Percentiles rank a stretch among this genome's conserved stretches.
Evolutionary conservation across 2,329 filamentous ascomycete species (phyloP).

Genomic region (Eutypa lata): DNA sequence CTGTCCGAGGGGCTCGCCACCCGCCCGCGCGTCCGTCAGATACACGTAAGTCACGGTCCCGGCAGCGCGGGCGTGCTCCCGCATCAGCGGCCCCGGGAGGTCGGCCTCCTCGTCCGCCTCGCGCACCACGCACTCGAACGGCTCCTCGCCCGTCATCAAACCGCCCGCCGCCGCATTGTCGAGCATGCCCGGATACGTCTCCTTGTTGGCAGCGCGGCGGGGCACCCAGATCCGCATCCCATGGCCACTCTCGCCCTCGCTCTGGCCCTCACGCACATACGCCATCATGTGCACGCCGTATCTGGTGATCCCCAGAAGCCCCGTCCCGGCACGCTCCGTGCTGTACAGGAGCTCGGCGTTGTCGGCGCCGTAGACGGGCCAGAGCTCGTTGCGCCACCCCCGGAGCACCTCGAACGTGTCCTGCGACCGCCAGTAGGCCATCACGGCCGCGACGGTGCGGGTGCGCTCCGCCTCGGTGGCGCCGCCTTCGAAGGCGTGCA

Average conservation of each 20-base stretch:
- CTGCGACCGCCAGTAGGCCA: slow-evolving; percentile 66
- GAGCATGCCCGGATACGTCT: slow-evolving; percentile 86
- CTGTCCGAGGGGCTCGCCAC: slow-evolving; percentile 70
- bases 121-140: slow-evolving; percentile 77
- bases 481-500: slow-evolving; percentile 58
- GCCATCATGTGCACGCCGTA: slow-evolving; percentile 83
- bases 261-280: slow-evolving; percentile 52
- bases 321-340: slow-evolving; percentile 72
- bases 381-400: slow-evolving; percentile 79
- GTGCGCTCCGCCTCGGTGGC: slow-evolving; percentile 62
- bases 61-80: slow-evolving; percentile 51
- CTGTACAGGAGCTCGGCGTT: slow-evolving; percentile 64
- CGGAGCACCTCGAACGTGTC: slow-evolving; percentile 69
- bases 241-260: slow-evolving; percentile 37
- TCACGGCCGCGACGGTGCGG: slow-evolving; percentile 50
- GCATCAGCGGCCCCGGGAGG: slow-evolving; percentile 67
- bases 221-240: slow-evolving; percentile 84
- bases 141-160: slow-evolving; percentile 74
- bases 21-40: slow-evolving; percentile 70
- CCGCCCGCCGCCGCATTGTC: slow-evolving; percentile 92
- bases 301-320: slow-evolving; percentile 71
- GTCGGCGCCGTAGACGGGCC: slow-evolving; percentile 68
- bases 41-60: slow-evolving; percentile 84
- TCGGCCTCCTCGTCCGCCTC: slow-evolving; percentile 90
- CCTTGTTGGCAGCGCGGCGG: slow-evolving; percentile 70